phyloP scores from a whole-genome alignment of 768 basidiomycete genomes.

The Agaricus sinodeliciosus region DNA sequence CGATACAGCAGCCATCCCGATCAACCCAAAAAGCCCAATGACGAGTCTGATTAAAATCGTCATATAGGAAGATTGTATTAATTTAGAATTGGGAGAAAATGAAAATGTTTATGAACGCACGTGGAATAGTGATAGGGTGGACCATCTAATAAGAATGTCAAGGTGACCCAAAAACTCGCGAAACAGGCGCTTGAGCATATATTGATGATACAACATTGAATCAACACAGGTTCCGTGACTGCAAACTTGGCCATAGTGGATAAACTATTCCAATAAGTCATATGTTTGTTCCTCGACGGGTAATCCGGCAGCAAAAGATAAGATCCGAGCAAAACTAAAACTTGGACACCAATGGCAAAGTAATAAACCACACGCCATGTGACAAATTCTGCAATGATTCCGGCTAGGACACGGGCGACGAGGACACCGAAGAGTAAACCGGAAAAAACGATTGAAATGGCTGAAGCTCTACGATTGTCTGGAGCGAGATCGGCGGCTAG shows the following conservation, averaged over 20 bases:
- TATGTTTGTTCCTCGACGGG: constrained; percentile 60
- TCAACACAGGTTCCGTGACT: constrained; percentile 70
- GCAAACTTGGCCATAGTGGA: constrained; percentile 73
- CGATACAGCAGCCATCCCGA: constrained; percentile 67
- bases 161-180: constrained; percentile 61
- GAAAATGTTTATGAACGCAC: constrained; percentile 27
- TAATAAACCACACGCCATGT: constrained; percentile 76
- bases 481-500: constrained; percentile 81
- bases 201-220: constrained; percentile 62
- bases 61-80: no score
- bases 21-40: constrained; percentile 70
- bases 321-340: constrained; percentile 45
- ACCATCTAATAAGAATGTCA: constrained; percentile 78
- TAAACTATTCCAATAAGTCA: constrained; percentile 65
- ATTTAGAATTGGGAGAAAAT: neutral
- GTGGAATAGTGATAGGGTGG: constrained; percentile 72
- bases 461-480: constrained; percentile 61
- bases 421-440: constrained; percentile 68
- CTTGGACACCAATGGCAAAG: constrained; percentile 68
- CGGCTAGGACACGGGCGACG: constrained; percentile 67
- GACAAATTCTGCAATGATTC: constrained; percentile 65
- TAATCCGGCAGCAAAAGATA: constrained; percentile 78
- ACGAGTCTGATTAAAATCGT: constrained; percentile 25
- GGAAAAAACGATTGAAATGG: constrained; percentile 68
- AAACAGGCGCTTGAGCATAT: constrained; percentile 55